Evolutionary conservation across 345 rosid species (phyloP).

Genomic region (Murraya paniculata): DNA sequence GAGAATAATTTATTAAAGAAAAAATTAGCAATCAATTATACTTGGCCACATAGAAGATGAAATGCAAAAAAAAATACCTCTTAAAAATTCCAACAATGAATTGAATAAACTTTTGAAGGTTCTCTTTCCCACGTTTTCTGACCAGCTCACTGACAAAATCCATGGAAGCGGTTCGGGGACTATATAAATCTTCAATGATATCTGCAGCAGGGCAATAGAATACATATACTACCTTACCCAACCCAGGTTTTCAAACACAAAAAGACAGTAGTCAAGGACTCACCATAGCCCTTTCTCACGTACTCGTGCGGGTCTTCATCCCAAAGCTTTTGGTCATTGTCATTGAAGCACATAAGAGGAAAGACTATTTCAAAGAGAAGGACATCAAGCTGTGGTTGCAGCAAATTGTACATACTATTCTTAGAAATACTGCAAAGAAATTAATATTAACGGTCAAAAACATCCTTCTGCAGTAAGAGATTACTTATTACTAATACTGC

Average conservation of each 20-base stretch:
- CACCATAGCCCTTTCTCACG: conserved; percentile 99
- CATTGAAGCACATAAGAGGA: conserved; percentile 98
- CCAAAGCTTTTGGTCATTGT: conserved; percentile 98
- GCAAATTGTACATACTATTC: conserved; percentile 74
- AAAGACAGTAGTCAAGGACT: conserved; percentile 26
- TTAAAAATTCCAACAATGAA: conserved; percentile 74
- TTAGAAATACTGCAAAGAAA: conserved; percentile 66
- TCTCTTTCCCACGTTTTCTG: conserved; percentile 89
- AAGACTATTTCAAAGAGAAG: conserved; percentile 96
- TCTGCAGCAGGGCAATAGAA: conserved; percentile 45
- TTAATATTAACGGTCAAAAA: neutral
- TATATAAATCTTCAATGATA: conserved; percentile 98
- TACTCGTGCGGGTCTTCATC: conserved; percentile 99
- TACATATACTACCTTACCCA: conserved; percentile 12
- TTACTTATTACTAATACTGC: conserved; percentile 44
- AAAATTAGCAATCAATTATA: neutral
- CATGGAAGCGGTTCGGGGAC: conserved; percentile 97
- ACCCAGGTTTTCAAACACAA: conserved; percentile 1
- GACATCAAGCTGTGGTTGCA: conserved; percentile 83
- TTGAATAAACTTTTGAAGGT: conserved; percentile 87
- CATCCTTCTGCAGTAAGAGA: neutral
- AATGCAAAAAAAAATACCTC: conserved; percentile 46
- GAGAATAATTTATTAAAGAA: neutral
- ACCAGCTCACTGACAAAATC: conserved; percentile 98
- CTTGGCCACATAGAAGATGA: neutral